These are phyloP conservation scores for Xylaria sp. DNA, from an alignment of 2,329 filamentous ascomycete genomes.

Conservation along the genomic window DNA sequence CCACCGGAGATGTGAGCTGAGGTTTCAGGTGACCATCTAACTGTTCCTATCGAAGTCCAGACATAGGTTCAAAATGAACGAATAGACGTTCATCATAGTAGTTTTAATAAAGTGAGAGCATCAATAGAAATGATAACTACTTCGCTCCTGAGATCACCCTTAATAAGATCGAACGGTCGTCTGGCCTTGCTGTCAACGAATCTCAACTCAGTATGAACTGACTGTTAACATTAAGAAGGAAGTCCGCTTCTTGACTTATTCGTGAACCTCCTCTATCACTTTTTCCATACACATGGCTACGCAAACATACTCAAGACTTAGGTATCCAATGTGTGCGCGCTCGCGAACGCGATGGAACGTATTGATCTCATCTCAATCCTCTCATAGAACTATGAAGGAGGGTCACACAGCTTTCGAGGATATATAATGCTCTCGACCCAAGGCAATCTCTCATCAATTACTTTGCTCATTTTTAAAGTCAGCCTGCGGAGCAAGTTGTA, in stretches of 20 bases:
- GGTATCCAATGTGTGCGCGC: not conserved
- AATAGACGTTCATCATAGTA: not conserved
- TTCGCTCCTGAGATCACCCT: constrained; percentile 3
- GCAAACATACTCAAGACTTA: not conserved
- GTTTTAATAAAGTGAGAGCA: not conserved
- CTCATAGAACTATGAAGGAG: not conserved
- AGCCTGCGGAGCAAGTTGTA: too few species aligned
- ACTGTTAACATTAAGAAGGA: not conserved
- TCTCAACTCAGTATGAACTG: not conserved
- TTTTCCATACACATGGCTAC: not conserved
- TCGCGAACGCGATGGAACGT: not conserved
- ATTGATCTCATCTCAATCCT: not conserved
- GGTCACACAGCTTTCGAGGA: not conserved
- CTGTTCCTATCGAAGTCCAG: not conserved
- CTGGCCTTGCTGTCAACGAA: not conserved
- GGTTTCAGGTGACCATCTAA: not conserved
- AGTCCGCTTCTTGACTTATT: not conserved
- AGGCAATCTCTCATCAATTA: not conserved
- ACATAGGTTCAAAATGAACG: not conserved
- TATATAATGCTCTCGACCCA: not conserved
- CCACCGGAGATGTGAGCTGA: not conserved
- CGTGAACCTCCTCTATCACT: not conserved
- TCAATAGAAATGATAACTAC: not conserved
- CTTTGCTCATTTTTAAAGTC: too few species aligned
- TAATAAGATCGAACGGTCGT: not conserved